Percentiles rank a stretch among this genome's conserved stretches.
These are phyloP conservation scores for Pyricularia grisea DNA, from an alignment of 2,329 filamentous ascomycete genomes.

Conservation along the genomic window DNA sequence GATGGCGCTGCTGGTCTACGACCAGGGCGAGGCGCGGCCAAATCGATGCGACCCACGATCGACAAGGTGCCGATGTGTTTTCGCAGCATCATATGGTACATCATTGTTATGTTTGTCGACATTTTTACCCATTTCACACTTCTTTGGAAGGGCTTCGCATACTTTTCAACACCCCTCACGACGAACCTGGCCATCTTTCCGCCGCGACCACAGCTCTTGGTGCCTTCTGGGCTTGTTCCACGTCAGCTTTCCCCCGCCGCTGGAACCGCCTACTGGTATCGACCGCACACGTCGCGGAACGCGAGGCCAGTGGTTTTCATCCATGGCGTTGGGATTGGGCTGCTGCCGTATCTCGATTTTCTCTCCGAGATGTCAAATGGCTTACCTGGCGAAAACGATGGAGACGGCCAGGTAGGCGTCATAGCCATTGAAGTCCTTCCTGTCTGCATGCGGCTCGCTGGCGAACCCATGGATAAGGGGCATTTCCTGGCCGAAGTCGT, in stretches of 20 bases:
- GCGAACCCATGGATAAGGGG: constrained; percentile 36
- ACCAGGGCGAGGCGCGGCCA: constrained; percentile 45
- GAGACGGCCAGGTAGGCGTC: constrained; percentile 45
- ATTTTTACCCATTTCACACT: constrained; percentile 37
- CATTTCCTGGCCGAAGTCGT: constrained; percentile 48
- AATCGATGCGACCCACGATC: constrained; percentile 53
- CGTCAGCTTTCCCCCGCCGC: constrained; percentile 32
- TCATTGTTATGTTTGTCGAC: constrained; percentile 45
- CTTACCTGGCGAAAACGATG: constrained; percentile 5
- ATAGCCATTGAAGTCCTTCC: constrained; percentile 58
- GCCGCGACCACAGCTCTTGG: constrained; percentile 36
- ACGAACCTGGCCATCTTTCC: constrained; percentile 42
- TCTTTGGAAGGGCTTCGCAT: constrained; percentile 38
- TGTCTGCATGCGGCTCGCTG: constrained; percentile 53
- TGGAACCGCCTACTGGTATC: constrained; percentile 55
- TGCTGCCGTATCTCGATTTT: constrained; percentile 52
- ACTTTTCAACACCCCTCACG: constrained; percentile 33
- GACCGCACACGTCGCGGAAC: constrained; percentile 47
- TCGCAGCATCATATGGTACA: constrained; percentile 56
- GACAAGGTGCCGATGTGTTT: constrained; percentile 53
- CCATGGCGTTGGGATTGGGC: constrained; percentile 61
- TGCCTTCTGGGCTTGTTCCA: constrained; percentile 9
- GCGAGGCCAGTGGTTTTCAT: constrained; percentile 52
- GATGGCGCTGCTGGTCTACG: constrained; percentile 23
- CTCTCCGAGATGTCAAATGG: constrained; percentile 33